Evolutionary conservation across 2,329 filamentous ascomycete species (phyloP).

Genomic region (Fusarium udum): DNA sequence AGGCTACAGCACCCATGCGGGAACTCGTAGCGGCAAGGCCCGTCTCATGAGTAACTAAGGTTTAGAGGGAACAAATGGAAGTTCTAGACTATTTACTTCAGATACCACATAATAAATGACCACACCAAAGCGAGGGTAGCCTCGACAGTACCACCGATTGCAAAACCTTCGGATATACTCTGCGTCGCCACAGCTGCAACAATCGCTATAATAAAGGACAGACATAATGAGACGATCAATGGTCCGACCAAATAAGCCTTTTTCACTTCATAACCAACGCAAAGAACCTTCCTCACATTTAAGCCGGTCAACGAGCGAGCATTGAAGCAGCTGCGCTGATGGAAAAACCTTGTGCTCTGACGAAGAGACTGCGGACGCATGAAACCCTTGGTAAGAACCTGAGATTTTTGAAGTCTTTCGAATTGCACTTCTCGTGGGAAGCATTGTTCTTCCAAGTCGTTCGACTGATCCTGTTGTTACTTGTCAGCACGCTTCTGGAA

Average conservation of each 20-base stretch:
- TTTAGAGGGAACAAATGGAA: fast-evolving
- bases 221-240: background rate
- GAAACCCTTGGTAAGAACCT: no score
- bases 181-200: background rate
- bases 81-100: background rate
- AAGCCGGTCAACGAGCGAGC: no score
- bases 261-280: background rate
- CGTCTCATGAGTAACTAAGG: no score
- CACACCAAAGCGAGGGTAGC: background rate
- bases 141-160: background rate
- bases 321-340: no score
- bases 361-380: no score
- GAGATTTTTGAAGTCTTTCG: no score
- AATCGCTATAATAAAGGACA: background rate
- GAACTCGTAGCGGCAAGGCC: no score
- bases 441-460: no score
- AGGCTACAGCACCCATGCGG: fast-evolving
- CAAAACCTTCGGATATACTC: background rate
- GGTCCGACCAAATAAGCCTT: background rate
- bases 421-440: no score
- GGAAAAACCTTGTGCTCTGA: no score
- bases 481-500: no score
- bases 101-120: background rate
- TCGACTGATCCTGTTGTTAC: no score
- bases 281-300: background rate